Percentiles rank a stretch among this genome's conserved stretches.
Conservation (phyloP, 306 rosid genomes). For the Sicyos baderoa region DNA sequence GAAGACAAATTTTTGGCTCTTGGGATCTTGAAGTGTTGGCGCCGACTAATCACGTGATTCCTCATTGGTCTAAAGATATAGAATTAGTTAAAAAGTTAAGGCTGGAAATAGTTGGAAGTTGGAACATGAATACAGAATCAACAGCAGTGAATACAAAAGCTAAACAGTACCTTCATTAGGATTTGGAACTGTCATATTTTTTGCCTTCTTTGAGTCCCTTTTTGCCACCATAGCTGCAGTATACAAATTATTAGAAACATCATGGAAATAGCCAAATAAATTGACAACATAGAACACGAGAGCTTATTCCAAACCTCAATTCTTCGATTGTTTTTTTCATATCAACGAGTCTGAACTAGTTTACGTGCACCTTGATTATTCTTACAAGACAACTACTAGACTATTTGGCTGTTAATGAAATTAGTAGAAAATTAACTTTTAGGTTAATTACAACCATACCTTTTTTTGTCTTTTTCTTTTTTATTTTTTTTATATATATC, state of each 20-base stretch:
- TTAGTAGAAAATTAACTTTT: too few species aligned
- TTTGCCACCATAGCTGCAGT: constrained; percentile 50
- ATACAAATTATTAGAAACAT: constrained; percentile 19
- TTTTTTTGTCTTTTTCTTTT: too few species aligned
- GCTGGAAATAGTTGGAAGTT: background rate
- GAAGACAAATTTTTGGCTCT: background rate
- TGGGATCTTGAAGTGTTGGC: background rate
- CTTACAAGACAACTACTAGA: too few species aligned
- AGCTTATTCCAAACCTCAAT: too few species aligned
- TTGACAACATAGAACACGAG: background rate
- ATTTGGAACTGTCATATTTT: constrained; percentile 19
- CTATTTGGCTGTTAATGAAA: too few species aligned
- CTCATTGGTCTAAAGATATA: background rate
- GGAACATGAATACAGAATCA: background rate
- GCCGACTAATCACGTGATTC: background rate
- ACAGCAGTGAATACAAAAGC: background rate
- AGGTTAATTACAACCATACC: too few species aligned
- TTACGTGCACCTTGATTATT: too few species aligned
- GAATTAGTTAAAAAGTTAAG: background rate
- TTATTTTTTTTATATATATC: too few species aligned
- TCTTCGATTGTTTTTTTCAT: too few species aligned
- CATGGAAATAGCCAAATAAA: background rate
- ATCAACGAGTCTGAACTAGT: too few species aligned
- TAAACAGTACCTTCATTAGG: constrained; percentile 35
- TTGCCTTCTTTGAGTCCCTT: constrained; percentile 37